A percentile compares a stretch with the other conserved stretches of the same genome.
Evolutionary conservation across 495 filamentous ascomycete genomes (phyloP).

Genomic region (Astrocystis sublimbata): DNA sequence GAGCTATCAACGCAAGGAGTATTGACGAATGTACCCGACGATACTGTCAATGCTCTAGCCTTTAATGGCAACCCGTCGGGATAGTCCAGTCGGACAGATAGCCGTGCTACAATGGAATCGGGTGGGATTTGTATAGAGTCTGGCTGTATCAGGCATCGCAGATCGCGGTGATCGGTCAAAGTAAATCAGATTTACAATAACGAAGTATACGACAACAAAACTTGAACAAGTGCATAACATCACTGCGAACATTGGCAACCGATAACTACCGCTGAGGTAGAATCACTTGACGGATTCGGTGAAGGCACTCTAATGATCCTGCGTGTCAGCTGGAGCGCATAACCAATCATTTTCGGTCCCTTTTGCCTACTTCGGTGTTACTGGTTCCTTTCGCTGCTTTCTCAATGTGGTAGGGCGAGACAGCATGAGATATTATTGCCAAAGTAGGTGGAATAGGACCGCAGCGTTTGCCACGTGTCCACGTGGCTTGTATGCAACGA

Average conservation of each 20-base stretch:
- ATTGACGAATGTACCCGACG: slow-evolving; percentile 24
- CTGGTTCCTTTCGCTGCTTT: background rate
- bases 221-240: background rate
- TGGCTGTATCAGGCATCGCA: background rate
- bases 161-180: background rate
- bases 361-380: background rate
- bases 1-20: slow-evolving; percentile 31
- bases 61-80: slow-evolving; percentile 33
- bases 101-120: background rate
- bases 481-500: too few species aligned
- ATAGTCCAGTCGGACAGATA: background rate
- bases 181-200: background rate
- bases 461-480: too few species aligned
- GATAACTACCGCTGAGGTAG: background rate
- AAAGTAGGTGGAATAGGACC: too few species aligned
- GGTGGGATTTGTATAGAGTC: background rate
- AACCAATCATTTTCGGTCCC: background rate
- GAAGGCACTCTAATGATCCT: background rate
- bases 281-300: background rate
- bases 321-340: background rate
- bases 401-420: background rate
- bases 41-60: slow-evolving; percentile 33
- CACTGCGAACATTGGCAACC: too few species aligned
- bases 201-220: background rate
- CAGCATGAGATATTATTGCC: too few species aligned